A percentile compares a stretch with the other conserved stretches of the same genome.
Evolutionary conservation across 2,329 filamentous ascomycete genomes (phyloP).

Genomic region (Fusarium liriodendri): DNA sequence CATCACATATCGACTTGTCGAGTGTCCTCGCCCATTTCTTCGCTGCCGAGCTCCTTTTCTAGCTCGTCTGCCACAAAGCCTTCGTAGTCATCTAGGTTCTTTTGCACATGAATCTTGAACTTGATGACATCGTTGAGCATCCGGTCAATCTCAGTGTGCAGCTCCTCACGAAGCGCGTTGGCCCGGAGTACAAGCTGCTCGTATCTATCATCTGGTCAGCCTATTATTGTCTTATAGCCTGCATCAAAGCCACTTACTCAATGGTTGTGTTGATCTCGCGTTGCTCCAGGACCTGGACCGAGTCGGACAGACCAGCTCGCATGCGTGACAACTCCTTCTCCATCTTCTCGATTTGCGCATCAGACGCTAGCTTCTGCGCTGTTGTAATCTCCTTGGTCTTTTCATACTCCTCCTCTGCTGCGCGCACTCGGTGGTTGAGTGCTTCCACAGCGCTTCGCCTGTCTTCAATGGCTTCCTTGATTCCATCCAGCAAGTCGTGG

Average conservation of each 20-base stretch:
- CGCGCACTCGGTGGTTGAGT: constrained; percentile 86
- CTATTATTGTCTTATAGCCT: not conserved
- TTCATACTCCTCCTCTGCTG: constrained; percentile 93
- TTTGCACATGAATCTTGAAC: constrained; percentile 98
- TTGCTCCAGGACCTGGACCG: constrained; percentile 91
- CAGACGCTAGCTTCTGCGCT: constrained; percentile 87
- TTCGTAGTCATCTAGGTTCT: constrained; percentile 92
- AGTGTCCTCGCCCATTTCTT: constrained; percentile 67
- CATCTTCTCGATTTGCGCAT: constrained; percentile 98
- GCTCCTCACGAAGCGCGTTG: constrained; percentile 88
- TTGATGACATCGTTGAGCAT: constrained; percentile 98
- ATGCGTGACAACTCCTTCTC: constrained; percentile 98
- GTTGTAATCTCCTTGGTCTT: constrained; percentile 88
- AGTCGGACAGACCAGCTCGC: constrained; percentile 84
- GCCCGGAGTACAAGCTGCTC: constrained; percentile 90
- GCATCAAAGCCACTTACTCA: constrained; percentile 71
- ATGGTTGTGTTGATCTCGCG: constrained; percentile 96
- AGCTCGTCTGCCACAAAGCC: constrained; percentile 93
- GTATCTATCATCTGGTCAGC: constrained; percentile 66
- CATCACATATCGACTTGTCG: constrained; percentile 56
- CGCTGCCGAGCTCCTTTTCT: constrained; percentile 82
- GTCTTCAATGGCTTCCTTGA: constrained; percentile 97
- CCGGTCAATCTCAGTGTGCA: constrained; percentile 96
- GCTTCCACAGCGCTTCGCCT: constrained; percentile 93
- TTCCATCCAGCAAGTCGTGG: constrained; percentile 90